phyloP scores from a whole-genome alignment of 78 protist species.

The Monosiga brevicollis region DNA sequence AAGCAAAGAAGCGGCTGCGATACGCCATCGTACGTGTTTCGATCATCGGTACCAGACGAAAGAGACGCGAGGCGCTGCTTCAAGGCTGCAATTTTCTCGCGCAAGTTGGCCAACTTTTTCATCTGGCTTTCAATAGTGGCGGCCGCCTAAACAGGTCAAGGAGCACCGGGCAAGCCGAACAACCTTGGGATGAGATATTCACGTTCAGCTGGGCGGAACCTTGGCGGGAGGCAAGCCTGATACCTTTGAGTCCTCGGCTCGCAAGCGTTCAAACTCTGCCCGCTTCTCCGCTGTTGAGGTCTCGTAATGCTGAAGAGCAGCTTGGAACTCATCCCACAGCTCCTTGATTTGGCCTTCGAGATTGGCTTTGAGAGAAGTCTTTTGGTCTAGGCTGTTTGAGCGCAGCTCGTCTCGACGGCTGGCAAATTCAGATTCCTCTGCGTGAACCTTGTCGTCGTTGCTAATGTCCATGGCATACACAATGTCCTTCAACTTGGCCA shows the following conservation, averaged over 20 bases:
- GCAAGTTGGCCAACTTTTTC: constrained; percentile 1
- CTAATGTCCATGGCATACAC: background rate
- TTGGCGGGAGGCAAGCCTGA: too few species aligned
- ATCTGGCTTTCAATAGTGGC: constrained; percentile 5
- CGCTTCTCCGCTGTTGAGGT: constrained; percentile 19
- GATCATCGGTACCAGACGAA: too few species aligned
- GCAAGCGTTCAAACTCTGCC: constrained; percentile 13
- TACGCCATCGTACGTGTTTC: too few species aligned
- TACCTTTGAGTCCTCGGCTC: background rate
- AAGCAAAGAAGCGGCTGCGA: too few species aligned
- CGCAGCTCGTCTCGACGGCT: background rate
- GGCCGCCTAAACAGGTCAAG: too few species aligned
- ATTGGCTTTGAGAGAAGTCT: background rate
- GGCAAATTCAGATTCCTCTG: background rate
- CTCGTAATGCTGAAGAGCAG: constrained; percentile 25
- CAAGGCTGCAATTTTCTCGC: too few species aligned
- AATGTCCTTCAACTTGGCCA: background rate
- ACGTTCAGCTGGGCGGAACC: too few species aligned
- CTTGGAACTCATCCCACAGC: constrained; percentile 6
- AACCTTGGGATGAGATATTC: too few species aligned
- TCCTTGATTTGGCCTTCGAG: background rate
- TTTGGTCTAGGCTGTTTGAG: background rate
- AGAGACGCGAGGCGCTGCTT: too few species aligned
- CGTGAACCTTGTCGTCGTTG: background rate
- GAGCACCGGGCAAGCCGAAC: too few species aligned